These are phyloP conservation scores for Arctostaphylos glauca DNA, from an alignment of 148 eudicot species.

Conservation along the genomic window DNA sequence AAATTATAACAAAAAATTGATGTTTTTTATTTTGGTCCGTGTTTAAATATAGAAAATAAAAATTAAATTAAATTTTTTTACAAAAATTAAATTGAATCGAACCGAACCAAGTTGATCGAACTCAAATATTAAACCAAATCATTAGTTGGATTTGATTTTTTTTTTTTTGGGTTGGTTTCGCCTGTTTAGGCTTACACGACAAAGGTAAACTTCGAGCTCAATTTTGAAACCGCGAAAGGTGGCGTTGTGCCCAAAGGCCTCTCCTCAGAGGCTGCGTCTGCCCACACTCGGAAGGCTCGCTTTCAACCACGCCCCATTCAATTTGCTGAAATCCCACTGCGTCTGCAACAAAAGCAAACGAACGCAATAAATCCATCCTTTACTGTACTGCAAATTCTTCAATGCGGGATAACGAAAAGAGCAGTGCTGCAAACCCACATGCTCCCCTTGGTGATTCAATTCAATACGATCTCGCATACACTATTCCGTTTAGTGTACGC, in stretches of 20 bases:
- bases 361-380: conserved; percentile 7
- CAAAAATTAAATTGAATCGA: no score
- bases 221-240: neutral
- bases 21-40: no score
- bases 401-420: conserved; percentile 16
- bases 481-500: neutral
- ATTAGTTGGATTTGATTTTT: no score
- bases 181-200: no score
- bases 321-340: conserved; percentile 17
- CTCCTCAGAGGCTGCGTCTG: conserved; percentile 11
- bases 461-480: neutral
- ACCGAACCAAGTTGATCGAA: no score
- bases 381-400: neutral
- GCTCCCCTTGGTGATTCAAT: conserved; percentile 4
- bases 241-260: conserved; percentile 2
- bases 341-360: conserved; percentile 9
- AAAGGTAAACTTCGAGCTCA: no score
- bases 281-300: conserved; percentile 20
- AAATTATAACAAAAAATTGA: no score
- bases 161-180: no score
- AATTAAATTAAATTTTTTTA: no score
- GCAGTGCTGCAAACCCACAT: no score
- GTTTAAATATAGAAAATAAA: no score
- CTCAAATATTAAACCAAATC: no score
- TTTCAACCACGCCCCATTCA: conserved; percentile 28